Evolutionary conservation across 1,284 basidiomycete species (phyloP).

Genomic region (Sporisorium graminicola): DNA sequence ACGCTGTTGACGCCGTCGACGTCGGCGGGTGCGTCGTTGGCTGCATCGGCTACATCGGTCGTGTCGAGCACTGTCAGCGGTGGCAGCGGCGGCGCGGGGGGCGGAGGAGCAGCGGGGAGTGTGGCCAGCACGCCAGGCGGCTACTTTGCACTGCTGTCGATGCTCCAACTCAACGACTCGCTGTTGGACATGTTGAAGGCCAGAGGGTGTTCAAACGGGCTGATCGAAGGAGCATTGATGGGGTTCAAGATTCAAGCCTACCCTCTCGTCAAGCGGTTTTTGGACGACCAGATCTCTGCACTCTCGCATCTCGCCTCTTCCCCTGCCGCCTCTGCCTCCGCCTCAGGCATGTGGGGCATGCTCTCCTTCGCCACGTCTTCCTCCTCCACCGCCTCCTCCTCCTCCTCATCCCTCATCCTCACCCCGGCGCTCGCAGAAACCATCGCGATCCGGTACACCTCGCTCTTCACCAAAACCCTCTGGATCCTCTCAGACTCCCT

Average conservation of each 20-base stretch:
- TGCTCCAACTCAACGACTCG: constrained; percentile 48
- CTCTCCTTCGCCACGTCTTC: constrained; percentile 9
- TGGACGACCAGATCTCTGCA: constrained; percentile 57
- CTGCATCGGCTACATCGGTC: constrained; percentile 10
- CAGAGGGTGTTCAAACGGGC: constrained; percentile 38
- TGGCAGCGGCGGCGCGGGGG: not conserved
- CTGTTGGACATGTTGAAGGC: constrained; percentile 27
- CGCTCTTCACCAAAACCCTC: constrained; percentile 37
- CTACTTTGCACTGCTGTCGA: constrained; percentile 51
- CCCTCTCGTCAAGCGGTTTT: constrained; percentile 51
- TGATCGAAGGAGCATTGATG: constrained; percentile 56
- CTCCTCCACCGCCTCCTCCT: constrained; percentile 1
- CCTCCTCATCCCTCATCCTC: not conserved
- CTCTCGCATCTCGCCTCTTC: constrained; percentile 23
- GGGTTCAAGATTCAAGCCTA: constrained; percentile 58
- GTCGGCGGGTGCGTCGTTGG: constrained; percentile 4
- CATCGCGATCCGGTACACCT: constrained; percentile 29
- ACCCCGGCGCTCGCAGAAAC: not conserved
- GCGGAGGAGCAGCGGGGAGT: not conserved
- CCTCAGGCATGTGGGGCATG: constrained; percentile 7
- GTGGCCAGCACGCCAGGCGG: not conserved
- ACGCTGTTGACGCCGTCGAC: constrained; percentile 33
- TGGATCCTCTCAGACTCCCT: constrained; percentile 9
- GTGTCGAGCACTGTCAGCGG: not conserved
- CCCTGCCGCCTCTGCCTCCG: not conserved